phyloP scores from a whole-genome alignment of 2,329 filamentous ascomycete species.

The Xylariales sp. region DNA sequence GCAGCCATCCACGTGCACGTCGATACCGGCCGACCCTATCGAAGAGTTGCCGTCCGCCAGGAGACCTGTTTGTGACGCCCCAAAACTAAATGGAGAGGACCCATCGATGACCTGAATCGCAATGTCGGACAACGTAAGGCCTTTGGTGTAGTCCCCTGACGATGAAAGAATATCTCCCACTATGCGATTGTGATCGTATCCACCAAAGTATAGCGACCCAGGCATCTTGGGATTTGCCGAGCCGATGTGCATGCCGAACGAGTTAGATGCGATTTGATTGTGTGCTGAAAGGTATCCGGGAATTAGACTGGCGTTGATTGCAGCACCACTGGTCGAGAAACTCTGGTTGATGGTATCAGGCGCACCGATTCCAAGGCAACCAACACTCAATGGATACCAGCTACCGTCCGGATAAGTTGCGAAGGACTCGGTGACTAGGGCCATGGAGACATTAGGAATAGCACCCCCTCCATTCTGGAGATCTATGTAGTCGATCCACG shows the following conservation, averaged over 20 bases:
- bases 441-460: conserved; percentile 12
- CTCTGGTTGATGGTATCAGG: conserved; percentile 10
- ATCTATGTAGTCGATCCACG: conserved; percentile 24
- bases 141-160: conserved; percentile 18
- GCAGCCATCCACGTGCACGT: conserved; percentile 28
- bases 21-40: conserved; percentile 20
- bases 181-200: conserved; percentile 36
- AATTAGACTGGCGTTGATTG: conserved; percentile 26
- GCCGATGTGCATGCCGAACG: conserved; percentile 38
- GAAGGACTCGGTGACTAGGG: background rate
- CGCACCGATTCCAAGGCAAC: conserved; percentile 22
- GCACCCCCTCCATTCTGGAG: conserved; percentile 12
- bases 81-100: conserved; percentile 32
- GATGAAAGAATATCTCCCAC: conserved; percentile 26
- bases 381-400: conserved; percentile 18
- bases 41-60: conserved; percentile 23
- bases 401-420: conserved; percentile 16
- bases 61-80: conserved; percentile 22
- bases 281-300: conserved; percentile 23
- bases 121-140: conserved; percentile 33
- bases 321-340: conserved; percentile 1
- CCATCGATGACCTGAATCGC: conserved; percentile 35
- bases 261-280: conserved; percentile 30
- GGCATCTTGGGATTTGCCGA: conserved; percentile 26
- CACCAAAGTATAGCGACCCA: conserved; percentile 34